Base-by-base conservation (phyloP, 2,329 filamentous ascomycete genomes). In the Colletotrichum horii region DNA sequence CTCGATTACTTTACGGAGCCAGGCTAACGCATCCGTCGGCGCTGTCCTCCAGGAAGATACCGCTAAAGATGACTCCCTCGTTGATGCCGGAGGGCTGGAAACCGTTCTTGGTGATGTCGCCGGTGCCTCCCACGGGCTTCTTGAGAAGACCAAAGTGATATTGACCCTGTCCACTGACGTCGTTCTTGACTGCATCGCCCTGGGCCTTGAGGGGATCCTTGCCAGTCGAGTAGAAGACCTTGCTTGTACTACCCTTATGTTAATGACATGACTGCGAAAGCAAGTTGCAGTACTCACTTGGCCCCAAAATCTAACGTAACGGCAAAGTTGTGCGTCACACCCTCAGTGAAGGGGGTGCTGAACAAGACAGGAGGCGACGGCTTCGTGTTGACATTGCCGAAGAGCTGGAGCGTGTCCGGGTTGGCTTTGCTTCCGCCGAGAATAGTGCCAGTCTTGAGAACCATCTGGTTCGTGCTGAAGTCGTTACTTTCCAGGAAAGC, bases 81-180 rank as follows among this genome's bases (percentile, higher is more conserved):
- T 90, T 80, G 72, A 91, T 87, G 22, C 83, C 85, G 11, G 82
- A 78, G 71, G 85, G 83, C 80, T 91, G 90, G 78, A 84, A 86
- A 4, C 88, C 89, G 48, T 85, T 80, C 79, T 87, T 87, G 52
- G 85, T 85, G 26, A 76, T 66, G 38, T 90, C 85, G 76, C 91
- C 87, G 62, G 79, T 80, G 36, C 81, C 83, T 32, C 81, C 77
- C 52, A 88, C 85, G 4, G 89, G 87, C 85, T 92, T 92, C 87
- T 93, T 93, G 74, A 93, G 83, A 3, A 92, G 81, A 56, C 91
- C 91, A 65, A 93, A 88, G 80, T 93, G 91, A 81, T 89, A 92
- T 80, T 92, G 90, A 30, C 91, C 91, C 68, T 88, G 87, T 3
- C 91, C 91, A 48, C 85, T 85, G 65, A 91, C 84, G 76, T 91